Base-by-base conservation (phyloP, 2,329 filamentous ascomycete genomes). In the Didymella arachidicola region DNA sequence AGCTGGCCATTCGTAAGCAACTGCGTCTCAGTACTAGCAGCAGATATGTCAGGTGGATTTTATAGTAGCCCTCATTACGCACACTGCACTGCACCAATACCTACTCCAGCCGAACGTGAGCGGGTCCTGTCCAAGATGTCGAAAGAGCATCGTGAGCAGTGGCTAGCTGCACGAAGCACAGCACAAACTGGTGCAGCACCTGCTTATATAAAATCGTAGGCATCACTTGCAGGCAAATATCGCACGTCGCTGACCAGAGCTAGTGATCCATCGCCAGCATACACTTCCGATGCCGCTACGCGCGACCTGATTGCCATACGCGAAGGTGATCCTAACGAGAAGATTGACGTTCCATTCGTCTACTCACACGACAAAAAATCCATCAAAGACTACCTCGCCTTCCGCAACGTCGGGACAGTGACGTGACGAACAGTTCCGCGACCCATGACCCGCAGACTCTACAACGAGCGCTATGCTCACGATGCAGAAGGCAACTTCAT, bases 401-500 rank as follows among this genome's bases (percentile, higher is more conserved):
- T 59, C 41, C 57, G 57, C 46, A 59, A 59, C 34, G 51, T 59
- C 2, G 61, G 61, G 11, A 60, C 49, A 25, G 61, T 69, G 0
- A 57, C 64, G 6, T 65, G 67, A n/a, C 63, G 64, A 2, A 67
- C 73, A 4, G 59, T 69, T 25, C 60, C 66, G 32, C 61, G 70
- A 2, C 68, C 67, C 42, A 73, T 74, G 71, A 64, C 61, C 16
- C 65, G 72, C 26, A 56, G 62, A 14, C 60, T 67, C 29, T 74
- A 72, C 53, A 52, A 65, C 19, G 69, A 69, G 57, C 65, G 65
- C 53, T 75, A 73, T 57, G 69, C 69, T 5, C 70, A 69, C 38
- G 67, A 74, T 49, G 59, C 59, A 0, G 54, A 71, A 7, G 71
- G 69, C 0, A 71, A 74, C 19, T 73, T 72, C 38, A 46, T 73